Evolutionary conservation across 805 yeast species (phyloP).

Genomic region (Metschnikowia reukaufii): DNA sequence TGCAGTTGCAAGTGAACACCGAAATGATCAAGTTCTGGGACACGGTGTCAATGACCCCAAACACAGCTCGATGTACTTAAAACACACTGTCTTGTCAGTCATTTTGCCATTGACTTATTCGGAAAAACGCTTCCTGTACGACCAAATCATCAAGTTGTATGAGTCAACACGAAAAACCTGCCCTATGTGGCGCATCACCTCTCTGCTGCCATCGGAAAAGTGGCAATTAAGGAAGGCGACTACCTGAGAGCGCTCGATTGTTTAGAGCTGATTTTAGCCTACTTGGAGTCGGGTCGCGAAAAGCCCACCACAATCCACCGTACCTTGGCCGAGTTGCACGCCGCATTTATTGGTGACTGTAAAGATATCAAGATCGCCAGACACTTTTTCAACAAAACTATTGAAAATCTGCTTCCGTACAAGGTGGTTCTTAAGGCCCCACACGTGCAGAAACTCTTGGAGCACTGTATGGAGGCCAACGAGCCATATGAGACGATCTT

Average conservation of each 20-base stretch:
- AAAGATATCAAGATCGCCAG: constrained; percentile 70
- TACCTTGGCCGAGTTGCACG: constrained; percentile 69
- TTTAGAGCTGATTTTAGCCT: constrained; percentile 59
- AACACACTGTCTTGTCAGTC: constrained; percentile 66
- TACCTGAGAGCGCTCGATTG: constrained; percentile 63
- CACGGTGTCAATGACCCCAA: constrained; percentile 49
- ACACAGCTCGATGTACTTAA: constrained; percentile 48
- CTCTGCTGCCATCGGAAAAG: constrained; percentile 70
- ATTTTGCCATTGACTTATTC: constrained; percentile 66
- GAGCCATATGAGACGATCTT: constrained; percentile 58
- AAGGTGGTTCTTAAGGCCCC: constrained; percentile 70
- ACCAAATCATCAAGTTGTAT: constrained; percentile 59
- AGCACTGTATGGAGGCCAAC: constrained; percentile 58
- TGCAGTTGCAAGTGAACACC: constrained; percentile 40
- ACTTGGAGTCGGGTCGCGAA: constrained; percentile 36
- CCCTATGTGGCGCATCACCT: constrained; percentile 43
- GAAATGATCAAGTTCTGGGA: constrained; percentile 76
- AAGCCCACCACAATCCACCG: constrained; percentile 33
- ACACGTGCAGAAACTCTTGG: constrained; percentile 61
- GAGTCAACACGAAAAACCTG: constrained; percentile 38
- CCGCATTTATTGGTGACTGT: constrained; percentile 75
- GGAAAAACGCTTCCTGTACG: constrained; percentile 57
- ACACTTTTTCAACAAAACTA: constrained; percentile 71
- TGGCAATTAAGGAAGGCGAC: constrained; percentile 64
- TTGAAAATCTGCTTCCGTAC: constrained; percentile 70